Evolutionary conservation across 345 rosid genomes (phyloP), one percentile per base, ranked within the genome.

Genomic region (Bruguiera parviflora): DNA sequence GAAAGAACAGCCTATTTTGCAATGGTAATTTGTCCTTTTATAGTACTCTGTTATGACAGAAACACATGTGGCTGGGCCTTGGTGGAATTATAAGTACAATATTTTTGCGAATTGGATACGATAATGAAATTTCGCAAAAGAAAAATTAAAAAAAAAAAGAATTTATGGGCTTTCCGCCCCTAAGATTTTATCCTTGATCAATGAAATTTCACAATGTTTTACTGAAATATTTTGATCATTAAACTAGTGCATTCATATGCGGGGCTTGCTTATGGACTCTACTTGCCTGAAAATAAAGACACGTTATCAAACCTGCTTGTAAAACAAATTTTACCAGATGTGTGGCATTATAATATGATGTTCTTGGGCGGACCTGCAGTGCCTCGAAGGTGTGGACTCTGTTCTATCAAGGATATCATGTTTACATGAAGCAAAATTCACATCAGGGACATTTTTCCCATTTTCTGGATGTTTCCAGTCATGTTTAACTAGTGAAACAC

Each of bases 1-100:
- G 95, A 88, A 67, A 85, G 65, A 31, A 63, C 84, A 2, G 82
- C 81, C 29, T 86, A 79, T 63, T 72, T 87, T 68, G 84, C 87
- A 46, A 85, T 94, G 98, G 98, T 91, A 88, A 51, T 27, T 24
- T 8, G 59, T 24, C 28, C 28, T 7, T 22, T 1, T 24, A 9
- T 55, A n/a, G 22, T 20, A 3, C 27, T 11, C 13, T 10, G 47
- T 39, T 39, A 2, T 43, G 49, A 13, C 19, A 43, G 49, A 43
- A 43, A 43, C 49, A 13, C 49, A 11, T 15, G 13, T 13, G 5
- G 18, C 4, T 43, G 49, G 5, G 49, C 16, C 18, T 43, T 43
- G 4, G 3, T 43, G 18, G 19, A 43, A 11, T 43, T 43, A 43
- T 43, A 13, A 2, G 16, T 13, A 13, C 18, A 15, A 43, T 43